Conservation (phyloP, 208 protist genomes). For the Leishmania aethiopica region DNA sequence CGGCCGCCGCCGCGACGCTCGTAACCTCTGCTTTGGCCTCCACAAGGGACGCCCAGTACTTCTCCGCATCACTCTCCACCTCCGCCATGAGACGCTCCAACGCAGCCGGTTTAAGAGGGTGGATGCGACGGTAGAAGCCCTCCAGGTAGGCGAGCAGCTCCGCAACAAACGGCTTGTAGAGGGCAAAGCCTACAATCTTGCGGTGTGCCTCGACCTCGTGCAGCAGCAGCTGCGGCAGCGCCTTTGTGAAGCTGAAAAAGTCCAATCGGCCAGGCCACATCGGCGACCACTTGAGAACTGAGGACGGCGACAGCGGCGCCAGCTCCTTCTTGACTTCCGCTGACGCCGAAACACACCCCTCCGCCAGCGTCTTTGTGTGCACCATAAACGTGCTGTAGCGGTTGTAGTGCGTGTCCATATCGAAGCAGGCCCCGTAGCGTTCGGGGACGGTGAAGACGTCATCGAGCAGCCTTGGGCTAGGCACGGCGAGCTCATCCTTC, state of each 20-base stretch:
- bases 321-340: neutral
- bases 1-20: constrained; percentile 22
- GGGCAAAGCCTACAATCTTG: constrained; percentile 72
- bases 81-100: constrained; percentile 52
- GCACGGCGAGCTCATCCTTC: constrained; percentile 46
- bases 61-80: constrained; percentile 53
- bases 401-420: constrained; percentile 78
- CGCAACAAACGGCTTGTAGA: constrained; percentile 63
- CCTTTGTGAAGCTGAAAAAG: constrained; percentile 71
- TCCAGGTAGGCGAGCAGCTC: constrained; percentile 60
- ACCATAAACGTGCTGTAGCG: constrained; percentile 78
- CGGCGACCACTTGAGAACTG: constrained; percentile 12
- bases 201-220: constrained; percentile 58
- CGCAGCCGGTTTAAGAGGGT: constrained; percentile 52
- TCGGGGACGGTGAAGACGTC: constrained; percentile 63
- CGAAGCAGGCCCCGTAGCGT: constrained; percentile 71
- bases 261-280: constrained; percentile 62
- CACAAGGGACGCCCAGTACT: constrained; percentile 74
- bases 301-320: constrained; percentile 17
- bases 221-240: constrained; percentile 50
- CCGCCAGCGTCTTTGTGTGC: constrained; percentile 52
- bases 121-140: constrained; percentile 62
- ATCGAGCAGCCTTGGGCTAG: constrained; percentile 54
- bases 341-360: constrained; percentile 3
- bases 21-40: constrained; percentile 39